Conservation (phyloP, 139 green algal genomes). For the Choricystis sp. region DNA sequence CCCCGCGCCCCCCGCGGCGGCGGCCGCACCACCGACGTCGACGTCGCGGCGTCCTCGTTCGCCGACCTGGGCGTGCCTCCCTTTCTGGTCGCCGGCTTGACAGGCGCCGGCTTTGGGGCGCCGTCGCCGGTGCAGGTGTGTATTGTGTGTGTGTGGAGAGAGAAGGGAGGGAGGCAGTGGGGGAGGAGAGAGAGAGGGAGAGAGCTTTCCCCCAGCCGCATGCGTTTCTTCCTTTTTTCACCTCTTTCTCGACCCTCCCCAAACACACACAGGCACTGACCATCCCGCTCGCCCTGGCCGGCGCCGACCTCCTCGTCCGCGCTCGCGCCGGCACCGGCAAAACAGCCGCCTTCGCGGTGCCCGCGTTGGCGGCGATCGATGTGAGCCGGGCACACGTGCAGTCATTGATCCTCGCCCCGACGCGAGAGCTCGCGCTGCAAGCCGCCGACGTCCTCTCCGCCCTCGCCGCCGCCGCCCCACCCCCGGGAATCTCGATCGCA, state of each 20-base stretch:
- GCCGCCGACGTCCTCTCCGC: slow-evolving; percentile 23
- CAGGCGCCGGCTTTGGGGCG: slow-evolving; percentile 28
- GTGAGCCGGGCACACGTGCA: slow-evolving; percentile 19
- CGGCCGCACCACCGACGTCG: slow-evolving; percentile 21
- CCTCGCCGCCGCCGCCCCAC: slow-evolving; percentile 13
- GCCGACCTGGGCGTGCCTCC: slow-evolving; percentile 35
- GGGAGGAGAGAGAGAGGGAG: no score
- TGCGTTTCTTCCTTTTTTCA: no score
- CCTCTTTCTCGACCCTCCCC: not conserved
- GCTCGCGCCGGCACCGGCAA: slow-evolving; percentile 78
- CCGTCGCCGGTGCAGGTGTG: slow-evolving; percentile 44
- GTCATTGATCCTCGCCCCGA: slow-evolving; percentile 61
- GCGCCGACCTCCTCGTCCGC: slow-evolving; percentile 65
- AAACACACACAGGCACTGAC: slow-evolving; percentile 23
- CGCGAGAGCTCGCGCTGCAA: slow-evolving; percentile 68
- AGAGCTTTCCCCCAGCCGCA: no score
- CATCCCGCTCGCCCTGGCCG: slow-evolving; percentile 50
- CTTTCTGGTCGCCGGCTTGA: slow-evolving; percentile 25
- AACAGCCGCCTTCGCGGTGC: slow-evolving; percentile 53
- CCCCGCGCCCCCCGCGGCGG: not conserved
- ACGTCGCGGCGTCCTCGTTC: slow-evolving; percentile 29
- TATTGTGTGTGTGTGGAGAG: no score
- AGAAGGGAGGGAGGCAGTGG: no score
- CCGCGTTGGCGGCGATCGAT: slow-evolving; percentile 30
- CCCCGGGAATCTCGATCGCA: slow-evolving; percentile 13